phyloP scores from a whole-genome alignment of 169 alveolate species.

The Cryptosporidium ubiquitum region DNA sequence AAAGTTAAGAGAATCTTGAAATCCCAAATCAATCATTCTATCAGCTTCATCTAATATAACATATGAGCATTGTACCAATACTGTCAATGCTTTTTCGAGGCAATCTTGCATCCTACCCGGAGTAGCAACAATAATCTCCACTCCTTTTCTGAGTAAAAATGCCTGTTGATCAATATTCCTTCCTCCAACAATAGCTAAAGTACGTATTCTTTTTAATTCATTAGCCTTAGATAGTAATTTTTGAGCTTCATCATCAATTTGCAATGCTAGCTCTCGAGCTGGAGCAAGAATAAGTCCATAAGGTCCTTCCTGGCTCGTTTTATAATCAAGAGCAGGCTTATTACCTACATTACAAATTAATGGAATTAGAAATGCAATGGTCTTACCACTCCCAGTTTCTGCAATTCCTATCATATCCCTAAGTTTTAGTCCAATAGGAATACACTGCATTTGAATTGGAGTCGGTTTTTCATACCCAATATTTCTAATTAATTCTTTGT shows the following conservation, averaged over 20 bases:
- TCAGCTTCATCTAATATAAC: constrained; percentile 98
- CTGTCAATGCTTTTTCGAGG: constrained; percentile 90
- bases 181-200: constrained; percentile 97
- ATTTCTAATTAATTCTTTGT: constrained; percentile 78
- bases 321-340: constrained; percentile 91
- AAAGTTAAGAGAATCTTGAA: constrained; percentile 93
- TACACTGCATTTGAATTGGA: constrained; percentile 97
- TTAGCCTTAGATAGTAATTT: constrained; percentile 82
- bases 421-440: constrained; percentile 92
- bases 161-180: constrained; percentile 93
- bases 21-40: constrained; percentile 97
- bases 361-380: constrained; percentile 97
- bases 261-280: constrained; percentile 94
- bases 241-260: constrained; percentile 92
- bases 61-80: constrained; percentile 92
- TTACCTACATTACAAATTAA: constrained; percentile 89
- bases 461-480: constrained; percentile 89
- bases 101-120: constrained; percentile 98
- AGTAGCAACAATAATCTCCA: constrained; percentile 96
- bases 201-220: constrained; percentile 78
- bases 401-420: constrained; percentile 98
- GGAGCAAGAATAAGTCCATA: constrained; percentile 94
- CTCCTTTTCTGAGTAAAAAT: constrained; percentile 91
- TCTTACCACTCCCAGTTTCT: constrained; percentile 97
- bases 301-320: constrained; percentile 94